A percentile compares a stretch with the other conserved stretches of the same genome.
Evolutionary conservation across 2,329 filamentous ascomycete genomes (phyloP).

Genomic region (Xylaria digitata): DNA sequence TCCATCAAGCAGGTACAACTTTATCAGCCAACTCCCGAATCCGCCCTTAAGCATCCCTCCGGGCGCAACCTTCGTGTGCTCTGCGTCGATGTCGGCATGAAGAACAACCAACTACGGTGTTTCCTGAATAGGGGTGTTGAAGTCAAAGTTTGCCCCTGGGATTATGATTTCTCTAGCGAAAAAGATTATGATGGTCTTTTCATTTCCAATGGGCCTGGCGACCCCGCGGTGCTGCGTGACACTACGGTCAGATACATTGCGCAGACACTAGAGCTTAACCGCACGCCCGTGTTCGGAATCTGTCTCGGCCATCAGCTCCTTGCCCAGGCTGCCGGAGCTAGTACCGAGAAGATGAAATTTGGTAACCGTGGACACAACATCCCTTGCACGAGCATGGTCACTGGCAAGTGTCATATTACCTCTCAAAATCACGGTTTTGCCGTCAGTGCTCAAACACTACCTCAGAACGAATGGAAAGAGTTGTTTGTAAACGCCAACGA

Average conservation of each 20-base stretch:
- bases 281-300: constrained; percentile 93
- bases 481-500: constrained; percentile 99
- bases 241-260: constrained; percentile 82
- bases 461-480: constrained; percentile 82
- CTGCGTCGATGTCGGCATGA: constrained; percentile 96
- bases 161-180: constrained; percentile 87
- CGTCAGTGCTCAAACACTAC: constrained; percentile 82
- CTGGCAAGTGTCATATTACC: constrained; percentile 97
- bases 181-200: constrained; percentile 96
- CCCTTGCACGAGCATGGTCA: constrained; percentile 94
- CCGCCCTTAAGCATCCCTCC: constrained; percentile 84
- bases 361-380: constrained; percentile 99
- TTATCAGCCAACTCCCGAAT: constrained; percentile 78
- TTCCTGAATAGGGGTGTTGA: constrained; percentile 91
- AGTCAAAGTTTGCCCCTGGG: constrained; percentile 94
- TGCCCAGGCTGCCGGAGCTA: constrained; percentile 85
- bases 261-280: constrained; percentile 79
- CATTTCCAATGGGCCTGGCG: constrained; percentile 96
- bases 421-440: constrained; percentile 99
- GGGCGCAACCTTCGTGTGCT: constrained; percentile 88
- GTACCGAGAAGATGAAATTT: constrained; percentile 97
- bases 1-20: constrained; percentile 88
- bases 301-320: constrained; percentile 95
- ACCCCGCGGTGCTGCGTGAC: constrained; percentile 84
- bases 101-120: constrained; percentile 97